Conservation (phyloP, 108 stramenopile species). For the Asterionellopsis glacialis region DNA sequence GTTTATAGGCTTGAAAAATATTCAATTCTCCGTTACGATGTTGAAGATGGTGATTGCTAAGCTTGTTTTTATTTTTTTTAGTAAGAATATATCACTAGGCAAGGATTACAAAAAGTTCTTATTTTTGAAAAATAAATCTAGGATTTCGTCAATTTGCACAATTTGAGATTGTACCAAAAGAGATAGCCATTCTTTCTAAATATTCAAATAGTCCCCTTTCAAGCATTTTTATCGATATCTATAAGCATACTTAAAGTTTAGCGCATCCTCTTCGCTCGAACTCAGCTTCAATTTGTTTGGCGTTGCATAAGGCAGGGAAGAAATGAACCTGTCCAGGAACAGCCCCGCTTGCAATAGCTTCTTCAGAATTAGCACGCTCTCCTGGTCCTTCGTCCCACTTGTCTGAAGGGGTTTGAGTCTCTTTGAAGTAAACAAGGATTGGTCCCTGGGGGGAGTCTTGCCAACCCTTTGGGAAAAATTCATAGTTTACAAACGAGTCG, state of each 20-base stretch:
- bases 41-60: too few species aligned
- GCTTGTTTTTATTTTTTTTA: too few species aligned
- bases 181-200: too few species aligned
- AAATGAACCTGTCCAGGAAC: conserved; percentile 55
- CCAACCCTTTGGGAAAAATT: conserved; percentile 69
- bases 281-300: conserved; percentile 49
- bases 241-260: conserved; percentile 11
- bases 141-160: too few species aligned
- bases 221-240: too few species aligned
- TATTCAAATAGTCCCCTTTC: too few species aligned
- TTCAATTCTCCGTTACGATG: too few species aligned
- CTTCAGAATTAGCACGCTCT: conserved; percentile 30
- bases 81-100: too few species aligned
- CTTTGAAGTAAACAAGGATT: conserved; percentile 82
- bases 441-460: conserved; percentile 49
- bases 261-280: conserved; percentile 57
- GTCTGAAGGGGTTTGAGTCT: conserved; percentile 60
- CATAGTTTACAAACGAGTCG: conserved; percentile 69
- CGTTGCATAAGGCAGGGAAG: conserved; percentile 63
- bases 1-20: too few species aligned
- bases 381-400: conserved; percentile 65
- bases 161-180: too few species aligned
- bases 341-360: conserved; percentile 26
- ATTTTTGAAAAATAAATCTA: too few species aligned
- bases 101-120: too few species aligned